Base-by-base conservation (phyloP, 805 yeast genomes). In the Wickerhamiella sergipiensis region DNA sequence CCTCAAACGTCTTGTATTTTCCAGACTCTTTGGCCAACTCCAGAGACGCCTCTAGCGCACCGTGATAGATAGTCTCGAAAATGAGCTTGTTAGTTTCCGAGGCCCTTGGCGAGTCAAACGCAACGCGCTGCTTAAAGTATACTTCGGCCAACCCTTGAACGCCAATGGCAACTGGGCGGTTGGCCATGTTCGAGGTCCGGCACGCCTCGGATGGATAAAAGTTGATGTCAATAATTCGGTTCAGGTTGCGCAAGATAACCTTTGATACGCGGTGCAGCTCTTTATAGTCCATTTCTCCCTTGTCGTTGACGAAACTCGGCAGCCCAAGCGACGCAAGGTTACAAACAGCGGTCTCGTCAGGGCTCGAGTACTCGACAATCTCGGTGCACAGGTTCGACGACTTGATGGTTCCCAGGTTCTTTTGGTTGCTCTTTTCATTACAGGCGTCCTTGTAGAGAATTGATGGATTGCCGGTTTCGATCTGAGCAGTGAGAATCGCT, bases 401-500 rank as follows among this genome's bases (percentile, higher is more conserved):
- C 64, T 88, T 87, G 65, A 89, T 89, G 13, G 81, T 77, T 45
- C 97, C 97, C 57, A 89, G 70, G 62, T 89, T 88, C 70, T 84
- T 78, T 65, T 89, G 97, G 66, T 90, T 90, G 44, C 88, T 78
- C 65, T 88, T 87, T 39, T 62, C 55, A 66, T 89, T 89, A 69
- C 95, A 85, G n/a, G 95, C 78, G 70, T 89, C 97, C 61, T 89
- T 90, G 71, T 85, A 89, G n/a, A 90, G 71, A 78, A 89, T 79
- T 68, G 85, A 89, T 15, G 97, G 97, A 54, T 83, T 84, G 47
- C 97, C 97, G 1, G 97, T 89, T 67, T 89, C 96, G 23, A 89
- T 83, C 68, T 89, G 97, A 18, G 95, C 78, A 60, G 85, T 88
- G 50, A 89, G 66, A 49, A 89, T 86, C 24, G 87, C 80, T 54